Conservation (phyloP, 2,329 filamentous ascomycete genomes). For the Cercospora sp. region DNA sequence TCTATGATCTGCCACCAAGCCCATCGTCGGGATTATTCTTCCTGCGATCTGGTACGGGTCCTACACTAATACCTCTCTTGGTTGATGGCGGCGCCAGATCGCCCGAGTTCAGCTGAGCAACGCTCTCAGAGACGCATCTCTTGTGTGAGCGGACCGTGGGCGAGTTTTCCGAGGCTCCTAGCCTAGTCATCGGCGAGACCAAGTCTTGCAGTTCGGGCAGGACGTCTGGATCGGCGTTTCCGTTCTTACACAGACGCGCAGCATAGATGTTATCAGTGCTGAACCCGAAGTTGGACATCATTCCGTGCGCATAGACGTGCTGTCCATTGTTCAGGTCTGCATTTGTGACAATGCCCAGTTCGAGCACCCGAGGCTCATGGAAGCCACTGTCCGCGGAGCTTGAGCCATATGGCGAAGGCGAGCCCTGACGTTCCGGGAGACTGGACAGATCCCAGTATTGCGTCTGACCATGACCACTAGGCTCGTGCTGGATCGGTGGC, state of each 20-base stretch:
- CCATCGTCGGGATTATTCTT: conserved; percentile 1
- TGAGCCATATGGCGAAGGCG: conserved; percentile 25
- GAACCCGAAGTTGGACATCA: conserved; percentile 22
- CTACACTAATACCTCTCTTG: conserved; percentile 29
- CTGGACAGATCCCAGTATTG: conserved; percentile 39
- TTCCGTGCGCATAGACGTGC: conserved; percentile 32
- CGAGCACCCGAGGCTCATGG: conserved; percentile 28
- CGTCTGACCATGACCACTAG: conserved; percentile 18
- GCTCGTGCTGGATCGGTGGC: conserved; percentile 9
- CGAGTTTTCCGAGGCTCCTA: conserved; percentile 13
- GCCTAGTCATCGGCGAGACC: conserved; percentile 12
- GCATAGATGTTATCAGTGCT: conserved; percentile 4
- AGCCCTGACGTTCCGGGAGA: conserved; percentile 29
- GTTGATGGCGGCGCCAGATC: conserved; percentile 19
- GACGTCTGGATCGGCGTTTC: conserved; percentile 7
- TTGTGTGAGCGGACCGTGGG: conserved; percentile 18
- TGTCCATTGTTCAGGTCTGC: conserved; percentile 20
- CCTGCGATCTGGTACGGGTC: conserved; percentile 20
- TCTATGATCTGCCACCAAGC: conserved; percentile 11
- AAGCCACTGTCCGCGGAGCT: conserved; percentile 35
- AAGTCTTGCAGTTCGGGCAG: conserved; percentile 14
- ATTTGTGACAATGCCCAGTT: conserved; percentile 7
- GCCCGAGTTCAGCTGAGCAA: conserved; percentile 30
- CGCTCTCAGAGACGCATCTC: conserved; percentile 36
- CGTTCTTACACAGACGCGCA: neutral